Percentiles rank a stretch among this genome's conserved stretches.
phyloP scores from a whole-genome alignment of 2,329 filamentous ascomycete genomes.

The Neofusicoccum kwambonambiense region DNA sequence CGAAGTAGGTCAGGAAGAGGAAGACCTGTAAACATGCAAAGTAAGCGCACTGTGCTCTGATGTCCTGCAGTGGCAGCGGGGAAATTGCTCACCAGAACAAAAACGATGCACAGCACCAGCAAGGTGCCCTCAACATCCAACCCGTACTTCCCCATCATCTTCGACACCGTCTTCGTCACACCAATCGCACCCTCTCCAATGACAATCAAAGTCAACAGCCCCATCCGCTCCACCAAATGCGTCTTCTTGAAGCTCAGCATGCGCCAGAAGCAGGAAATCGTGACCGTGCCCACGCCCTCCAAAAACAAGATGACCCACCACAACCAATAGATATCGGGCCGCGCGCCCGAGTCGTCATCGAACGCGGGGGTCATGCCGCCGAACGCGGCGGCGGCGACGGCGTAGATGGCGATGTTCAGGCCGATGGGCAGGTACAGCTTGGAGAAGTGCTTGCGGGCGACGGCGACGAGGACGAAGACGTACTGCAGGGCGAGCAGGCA shows the following conservation, averaged over 20 bases:
- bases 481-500: slow-evolving; percentile 34
- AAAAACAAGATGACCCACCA: slow-evolving; percentile 47
- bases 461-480: slow-evolving; percentile 32
- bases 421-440: slow-evolving; percentile 35
- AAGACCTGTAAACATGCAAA: slow-evolving; percentile 40
- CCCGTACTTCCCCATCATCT: slow-evolving; percentile 37
- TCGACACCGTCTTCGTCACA: slow-evolving; percentile 54
- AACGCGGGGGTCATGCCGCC: slow-evolving; percentile 36
- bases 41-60: background rate
- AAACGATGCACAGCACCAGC: slow-evolving; percentile 37
- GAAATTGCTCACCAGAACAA: slow-evolving; percentile 30
- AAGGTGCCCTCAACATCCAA: slow-evolving; percentile 35
- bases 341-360: slow-evolving; percentile 20
- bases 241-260: slow-evolving; percentile 62
- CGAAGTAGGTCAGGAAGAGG: slow-evolving; percentile 63
- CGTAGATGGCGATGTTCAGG: slow-evolving; percentile 33
- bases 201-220: slow-evolving; percentile 63
- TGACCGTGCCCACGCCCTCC: slow-evolving; percentile 55
- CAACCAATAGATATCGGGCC: slow-evolving; percentile 30
- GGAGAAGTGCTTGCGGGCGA: slow-evolving; percentile 27
- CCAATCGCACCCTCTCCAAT: slow-evolving; percentile 65
- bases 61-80: too few relatives aligned
- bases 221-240: slow-evolving; percentile 63
- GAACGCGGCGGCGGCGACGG: slow-evolving; percentile 28
- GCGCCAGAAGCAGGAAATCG: slow-evolving; percentile 54